These are phyloP conservation scores for Komagataella phaffii DNA, from an alignment of 805 yeast genomes.

Conservation along the genomic window DNA sequence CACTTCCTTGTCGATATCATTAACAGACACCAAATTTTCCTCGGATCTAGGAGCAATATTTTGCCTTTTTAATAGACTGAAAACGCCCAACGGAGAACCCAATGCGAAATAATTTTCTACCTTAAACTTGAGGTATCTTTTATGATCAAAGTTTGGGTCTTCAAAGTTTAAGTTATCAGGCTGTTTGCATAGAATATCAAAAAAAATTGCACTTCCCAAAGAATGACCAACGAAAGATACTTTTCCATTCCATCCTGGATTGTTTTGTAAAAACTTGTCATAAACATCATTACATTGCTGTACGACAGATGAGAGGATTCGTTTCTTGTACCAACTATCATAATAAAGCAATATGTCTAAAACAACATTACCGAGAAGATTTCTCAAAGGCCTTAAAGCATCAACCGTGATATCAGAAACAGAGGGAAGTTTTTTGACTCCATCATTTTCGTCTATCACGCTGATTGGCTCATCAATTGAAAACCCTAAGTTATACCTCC, in stretches of 20 bases:
- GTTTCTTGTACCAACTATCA: conserved; percentile 52
- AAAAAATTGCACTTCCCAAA: conserved; percentile 73
- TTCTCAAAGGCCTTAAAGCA: conserved; percentile 66
- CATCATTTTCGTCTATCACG: conserved; percentile 18
- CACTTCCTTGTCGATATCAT: conserved; percentile 1
- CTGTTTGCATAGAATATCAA: conserved; percentile 56
- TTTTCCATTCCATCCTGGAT: conserved; percentile 69
- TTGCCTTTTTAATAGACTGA: conserved; percentile 57
- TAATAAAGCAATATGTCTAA: conserved; percentile 72
- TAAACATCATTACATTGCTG: conserved; percentile 51
- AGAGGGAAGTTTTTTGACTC: conserved; percentile 38
- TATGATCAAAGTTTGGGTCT: conserved; percentile 16
- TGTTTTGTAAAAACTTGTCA: conserved; percentile 38
- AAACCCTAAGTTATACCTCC: conserved; percentile 75
- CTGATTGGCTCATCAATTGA: conserved; percentile 28
- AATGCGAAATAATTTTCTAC: conserved; percentile 67
- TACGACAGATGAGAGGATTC: conserved; percentile 51
- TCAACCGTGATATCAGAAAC: conserved; percentile 63
- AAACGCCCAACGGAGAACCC: conserved; percentile 87
- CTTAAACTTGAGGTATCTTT: conserved; percentile 42
- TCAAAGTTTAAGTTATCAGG: conserved; percentile 14
- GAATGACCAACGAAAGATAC: conserved; percentile 87
- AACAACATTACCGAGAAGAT: conserved; percentile 74
- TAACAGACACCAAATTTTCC: background rate
- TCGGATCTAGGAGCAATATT: conserved; percentile 34